Evolutionary conservation across 805 yeast species (phyloP), one percentile per base, ranked within the genome.

Genomic region (Myxozyma kluyveri): DNA sequence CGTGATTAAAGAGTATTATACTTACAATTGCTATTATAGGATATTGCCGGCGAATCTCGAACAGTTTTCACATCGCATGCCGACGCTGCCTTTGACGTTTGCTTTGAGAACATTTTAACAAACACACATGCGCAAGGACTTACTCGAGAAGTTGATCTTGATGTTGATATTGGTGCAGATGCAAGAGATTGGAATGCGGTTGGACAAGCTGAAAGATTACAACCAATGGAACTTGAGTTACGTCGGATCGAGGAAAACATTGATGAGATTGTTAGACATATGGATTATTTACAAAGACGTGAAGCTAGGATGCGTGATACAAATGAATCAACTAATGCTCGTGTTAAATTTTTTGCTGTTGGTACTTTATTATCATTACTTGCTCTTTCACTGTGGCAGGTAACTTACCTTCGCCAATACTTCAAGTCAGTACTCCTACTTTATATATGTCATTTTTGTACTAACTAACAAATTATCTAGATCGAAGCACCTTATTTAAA

Each of bases 121-220:
- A 27, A n/a, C 26, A 47, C 40, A 2, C 40, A 31, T 29, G 17
- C n/a, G 24, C 72, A 75, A 42, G 67, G 74, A 27, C 63, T 78
- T 61, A 68, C 72, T 54, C 83, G 98, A 69, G 84, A 84, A 47
- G 74, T 93, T 62, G 96, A 89, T 65, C 75, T 93, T 64, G 97
- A 90, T 59, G 84, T 93, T 54, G 98, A 93, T 70, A 83, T 89
- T 57, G 99, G 99, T 40, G 87, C 97, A 46, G 87, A 89, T 64
- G 99, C 98, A 38, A 84, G 98, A 71, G 98, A 93, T 73, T 93
- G 98, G 97, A 88, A 89, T 67, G 88, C 89, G 22, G 75, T 90
- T 57, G 96, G 90, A 74, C 90, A 96, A 42, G 80, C 86, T 41
- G 98, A 93, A 70, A 88, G 88, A 68, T 82, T 93, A 69, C 87